A percentile compares a stretch with the other conserved stretches of the same genome.
phyloP scores from a whole-genome alignment of 2,329 filamentous ascomycete species.

The Clonostachys byssicola region DNA sequence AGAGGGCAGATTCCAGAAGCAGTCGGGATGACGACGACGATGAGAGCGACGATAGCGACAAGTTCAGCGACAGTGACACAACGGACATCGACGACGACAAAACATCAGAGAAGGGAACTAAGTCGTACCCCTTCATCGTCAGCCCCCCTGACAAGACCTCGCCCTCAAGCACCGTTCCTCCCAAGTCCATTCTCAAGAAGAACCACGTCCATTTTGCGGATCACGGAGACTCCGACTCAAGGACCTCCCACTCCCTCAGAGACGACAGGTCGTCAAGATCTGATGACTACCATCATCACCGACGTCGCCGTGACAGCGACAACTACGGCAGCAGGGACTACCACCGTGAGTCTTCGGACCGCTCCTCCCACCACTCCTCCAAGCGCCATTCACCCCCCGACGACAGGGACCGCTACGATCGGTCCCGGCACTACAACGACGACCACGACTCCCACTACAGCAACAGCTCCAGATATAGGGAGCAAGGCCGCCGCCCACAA shows the following conservation, averaged over 20 bases:
- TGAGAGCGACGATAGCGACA: conserved; percentile 17
- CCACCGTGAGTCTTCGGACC: conserved; percentile 10
- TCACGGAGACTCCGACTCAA: conserved; percentile 35
- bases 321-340: conserved; percentile 14
- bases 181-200: conserved; percentile 59
- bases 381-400: background rate
- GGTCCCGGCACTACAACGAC: conserved; percentile 32
- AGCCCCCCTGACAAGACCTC: conserved; percentile 25
- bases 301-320: conserved; percentile 10
- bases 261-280: conserved; percentile 5
- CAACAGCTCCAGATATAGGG: conserved; percentile 18
- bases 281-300: background rate
- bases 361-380: background rate
- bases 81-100: conserved; percentile 27
- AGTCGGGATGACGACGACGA: conserved; percentile 23
- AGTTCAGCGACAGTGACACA: conserved; percentile 21
- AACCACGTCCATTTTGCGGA: conserved; percentile 52
- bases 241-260: conserved; percentile 7
- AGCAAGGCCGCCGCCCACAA: conserved; percentile 5
- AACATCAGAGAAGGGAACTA: conserved; percentile 18
- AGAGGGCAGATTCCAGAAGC: conserved; percentile 23
- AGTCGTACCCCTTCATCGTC: conserved; percentile 29
- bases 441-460: conserved; percentile 31
- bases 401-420: conserved; percentile 13
- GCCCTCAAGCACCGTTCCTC: conserved; percentile 28